Conservation (phyloP, 2,329 filamentous ascomycete species). For the Aspergillus awamori region DNA sequence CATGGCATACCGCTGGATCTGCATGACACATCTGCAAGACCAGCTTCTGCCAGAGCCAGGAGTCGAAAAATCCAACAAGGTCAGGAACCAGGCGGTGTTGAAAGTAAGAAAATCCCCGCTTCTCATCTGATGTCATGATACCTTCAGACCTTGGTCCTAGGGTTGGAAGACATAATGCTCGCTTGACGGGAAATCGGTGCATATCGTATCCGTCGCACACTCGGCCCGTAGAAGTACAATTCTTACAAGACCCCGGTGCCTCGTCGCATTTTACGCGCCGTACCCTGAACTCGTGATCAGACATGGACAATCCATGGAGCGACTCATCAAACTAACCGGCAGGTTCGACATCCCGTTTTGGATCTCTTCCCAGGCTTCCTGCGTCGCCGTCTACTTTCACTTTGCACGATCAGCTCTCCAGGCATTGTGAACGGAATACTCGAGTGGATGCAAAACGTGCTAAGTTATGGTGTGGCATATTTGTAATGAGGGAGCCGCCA, state of each 20-base stretch:
- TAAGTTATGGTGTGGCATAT: too few species aligned
- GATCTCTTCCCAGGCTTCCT: background rate
- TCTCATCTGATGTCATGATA: slow-evolving; percentile 5
- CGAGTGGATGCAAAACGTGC: too few species aligned
- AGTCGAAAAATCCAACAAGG: slow-evolving; percentile 4
- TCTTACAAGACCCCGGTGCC: background rate
- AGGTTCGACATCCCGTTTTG: slow-evolving; percentile 11
- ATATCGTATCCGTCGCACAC: slow-evolving; percentile 8
- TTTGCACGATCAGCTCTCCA: background rate
- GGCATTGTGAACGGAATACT: too few species aligned
- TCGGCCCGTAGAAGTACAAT: slow-evolving; percentile 5
- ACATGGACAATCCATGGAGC: too few species aligned
- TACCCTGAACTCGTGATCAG: background rate
- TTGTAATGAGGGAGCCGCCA: too few species aligned
- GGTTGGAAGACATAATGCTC: background rate
- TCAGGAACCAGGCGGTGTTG: background rate
- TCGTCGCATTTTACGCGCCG: slow-evolving; percentile 13
- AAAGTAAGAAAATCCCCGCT: slow-evolving; percentile 6
- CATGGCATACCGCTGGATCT: slow-evolving; percentile 23
- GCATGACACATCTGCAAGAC: slow-evolving; percentile 16
- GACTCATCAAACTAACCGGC: slow-evolving; percentile 5
- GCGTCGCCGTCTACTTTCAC: background rate
- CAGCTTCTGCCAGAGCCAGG: slow-evolving; percentile 14
- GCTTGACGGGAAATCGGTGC: background rate
- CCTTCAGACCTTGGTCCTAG: background rate